Conservation (phyloP, 2,329 filamentous ascomycete species). For the Phaeoacremonium minimum region DNA sequence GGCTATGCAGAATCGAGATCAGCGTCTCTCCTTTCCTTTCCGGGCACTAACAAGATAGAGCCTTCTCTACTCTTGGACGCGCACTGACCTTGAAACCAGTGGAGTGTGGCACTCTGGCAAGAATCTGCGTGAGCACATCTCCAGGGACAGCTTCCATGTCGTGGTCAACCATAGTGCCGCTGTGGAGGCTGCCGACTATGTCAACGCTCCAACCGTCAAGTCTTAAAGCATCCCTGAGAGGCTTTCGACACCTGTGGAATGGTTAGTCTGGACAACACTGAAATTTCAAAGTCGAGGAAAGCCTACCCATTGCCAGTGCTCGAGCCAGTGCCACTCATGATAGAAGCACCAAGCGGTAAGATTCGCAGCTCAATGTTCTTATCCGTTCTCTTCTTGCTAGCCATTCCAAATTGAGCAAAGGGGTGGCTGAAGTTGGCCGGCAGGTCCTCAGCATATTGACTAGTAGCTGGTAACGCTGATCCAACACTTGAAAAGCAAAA, state of each 20-base stretch:
- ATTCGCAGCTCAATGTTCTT: too few relatives aligned
- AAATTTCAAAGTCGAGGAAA: too few relatives aligned
- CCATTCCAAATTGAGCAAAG: too few relatives aligned
- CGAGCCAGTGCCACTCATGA: not conserved
- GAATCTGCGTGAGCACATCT: not conserved
- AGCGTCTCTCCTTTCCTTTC: too few relatives aligned
- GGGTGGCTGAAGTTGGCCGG: too few relatives aligned
- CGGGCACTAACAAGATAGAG: too few relatives aligned
- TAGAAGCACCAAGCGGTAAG: not conserved
- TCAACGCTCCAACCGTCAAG: conserved; percentile 16
- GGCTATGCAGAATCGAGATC: conserved; percentile 9
- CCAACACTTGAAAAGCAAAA: too few relatives aligned
- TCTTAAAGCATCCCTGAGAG: conserved; percentile 13
- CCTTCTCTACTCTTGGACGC: too few relatives aligned
- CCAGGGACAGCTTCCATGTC: conserved; percentile 12
- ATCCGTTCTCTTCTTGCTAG: too few relatives aligned
- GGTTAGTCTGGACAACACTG: not conserved
- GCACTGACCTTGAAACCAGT: conserved; percentile 6
- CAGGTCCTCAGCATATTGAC: too few relatives aligned
- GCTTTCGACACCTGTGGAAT: conserved; percentile 12
- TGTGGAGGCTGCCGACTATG: conserved; percentile 16
- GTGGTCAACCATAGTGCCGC: conserved; percentile 18
- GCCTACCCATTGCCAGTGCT: not conserved
- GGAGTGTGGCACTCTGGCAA: not conserved
- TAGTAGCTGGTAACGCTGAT: too few relatives aligned